Evolutionary conservation across 1,139 yeast genomes (phyloP).

Genomic region (Diutina rugosa): DNA sequence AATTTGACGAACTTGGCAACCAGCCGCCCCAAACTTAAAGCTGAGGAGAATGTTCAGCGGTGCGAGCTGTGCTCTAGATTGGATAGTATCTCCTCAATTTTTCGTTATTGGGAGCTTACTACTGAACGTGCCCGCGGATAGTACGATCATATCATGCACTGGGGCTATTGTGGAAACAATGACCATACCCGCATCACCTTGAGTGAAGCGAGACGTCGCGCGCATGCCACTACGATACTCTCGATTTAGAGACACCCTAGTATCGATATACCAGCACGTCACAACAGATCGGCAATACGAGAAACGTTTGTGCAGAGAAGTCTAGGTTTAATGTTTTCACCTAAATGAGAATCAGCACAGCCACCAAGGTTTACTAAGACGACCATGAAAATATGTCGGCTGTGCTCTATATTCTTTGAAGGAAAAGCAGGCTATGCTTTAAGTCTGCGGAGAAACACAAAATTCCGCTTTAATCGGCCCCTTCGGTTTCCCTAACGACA

Average conservation of each 20-base stretch:
- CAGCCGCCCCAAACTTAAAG: background rate
- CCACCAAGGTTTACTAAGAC: background rate
- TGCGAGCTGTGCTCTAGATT: too few species aligned
- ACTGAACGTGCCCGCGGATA: too few species aligned
- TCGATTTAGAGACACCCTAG: background rate
- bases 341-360: background rate
- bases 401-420: background rate
- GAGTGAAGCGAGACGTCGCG: background rate
- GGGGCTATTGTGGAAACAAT: background rate
- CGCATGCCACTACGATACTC: background rate
- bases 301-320: background rate
- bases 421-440: background rate
- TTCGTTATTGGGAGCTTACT: too few species aligned
- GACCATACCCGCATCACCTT: background rate
- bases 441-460: background rate
- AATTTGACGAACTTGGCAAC: background rate
- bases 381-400: background rate
- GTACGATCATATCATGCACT: background rate
- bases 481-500: background rate
- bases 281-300: background rate
- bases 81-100: too few species aligned
- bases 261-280: background rate
- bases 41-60: too few species aligned
- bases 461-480: background rate
- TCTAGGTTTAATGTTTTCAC: background rate